Evolutionary conservation across 805 yeast genomes (phyloP), one percentile per base, ranked within the genome.

Genomic region (Ogataea degrootiae): DNA sequence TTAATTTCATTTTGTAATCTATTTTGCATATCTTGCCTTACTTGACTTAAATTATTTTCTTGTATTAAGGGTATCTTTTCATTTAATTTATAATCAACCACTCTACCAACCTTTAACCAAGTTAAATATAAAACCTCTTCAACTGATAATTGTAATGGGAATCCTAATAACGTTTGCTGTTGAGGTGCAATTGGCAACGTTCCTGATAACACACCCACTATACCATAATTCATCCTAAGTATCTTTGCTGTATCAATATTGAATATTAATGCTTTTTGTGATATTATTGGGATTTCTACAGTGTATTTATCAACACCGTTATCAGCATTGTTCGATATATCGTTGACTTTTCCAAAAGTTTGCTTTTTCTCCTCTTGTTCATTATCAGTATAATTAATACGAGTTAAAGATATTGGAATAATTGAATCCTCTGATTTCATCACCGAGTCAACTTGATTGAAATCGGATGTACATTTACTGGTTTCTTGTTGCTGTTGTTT

Each of bases 181-280:
- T 94, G 99, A 2, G 97, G 94, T n/a, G 91, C 89, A 41, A 81
- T 74, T 0, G 97, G 87, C 31, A 94, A 68, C 0, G 97, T 86
- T 0, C 99, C 99, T 0, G 79, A 68, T 15, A 92, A 70, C 1
- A 84, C 79, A 0, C 99, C 99, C 21, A 82, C 73, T 1, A 94
- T 75, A 14, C 88, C 87, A 39, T 76, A 66, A 2, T 56, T 36
- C 31, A 71, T 70, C 21, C 97, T 71, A 6, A 90, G 70, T 21
- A 46, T 46, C 54, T 75, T 74, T 43, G 87, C 71, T 43, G 74
- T 77, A 0, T 73, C 74, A 1, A 84, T 54, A 47, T 77, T 75
- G 59, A 85, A 90, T 6, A 90, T 69, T 34, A 86, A 61, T 0
- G 83, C 80, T 44, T 71, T 58, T 14, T 70, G 71, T 2, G 69